Evolutionary conservation across 257 asterid species (phyloP), one percentile per base, ranked within the genome.

Genomic region (Solanum sitiens): DNA sequence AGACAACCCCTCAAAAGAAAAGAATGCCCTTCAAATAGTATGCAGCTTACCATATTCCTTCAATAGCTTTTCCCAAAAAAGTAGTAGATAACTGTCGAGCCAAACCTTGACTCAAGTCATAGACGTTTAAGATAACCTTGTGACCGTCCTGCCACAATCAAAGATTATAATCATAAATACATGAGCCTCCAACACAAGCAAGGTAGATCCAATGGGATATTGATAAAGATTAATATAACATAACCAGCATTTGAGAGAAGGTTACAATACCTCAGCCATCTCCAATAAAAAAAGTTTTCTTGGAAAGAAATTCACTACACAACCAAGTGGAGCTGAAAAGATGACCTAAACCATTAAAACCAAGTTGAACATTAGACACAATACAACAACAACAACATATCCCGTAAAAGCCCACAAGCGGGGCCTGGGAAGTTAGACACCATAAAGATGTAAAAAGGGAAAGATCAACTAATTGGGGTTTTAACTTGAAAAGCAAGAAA

Each of bases 91-190:
- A 85, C 56, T 97, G 99, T 13, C 98, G 94, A 50, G 99, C 99
- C 68, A 97, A 80, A 67, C 99, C 99, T 87, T 94, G 99, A 92
- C 99, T 97, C 45, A 97, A 91, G 92, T 97, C 99, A 72, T 97
- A 97, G 47, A 94, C 99, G 30, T 95, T 92, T 95, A 97, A 93
- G 68, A 90, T 35, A 42, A 97, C 99, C 91, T 94, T 95, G 94
- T 92, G 87, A 86, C 94, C 95, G 39, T 97, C 99, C 99, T 97
- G 94, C 90, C 84, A 89, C 45, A 86, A 83, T 71, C 91, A 56
- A 90, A 35, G 35, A 86, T 35, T 40, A 70, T 39, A 87, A 67
- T 11, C 21, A 33, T 47, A 47, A 80, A 18, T 47, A 80, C 20
- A 80, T 47, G 20, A 47, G 11, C 63, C 68, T 45, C 63, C 33